A percentile compares a stretch with the other conserved stretches of the same genome.
These are phyloP conservation scores for Phragmites australis DNA, from an alignment of 176 grass and related monocot species.

Conservation along the genomic window DNA sequence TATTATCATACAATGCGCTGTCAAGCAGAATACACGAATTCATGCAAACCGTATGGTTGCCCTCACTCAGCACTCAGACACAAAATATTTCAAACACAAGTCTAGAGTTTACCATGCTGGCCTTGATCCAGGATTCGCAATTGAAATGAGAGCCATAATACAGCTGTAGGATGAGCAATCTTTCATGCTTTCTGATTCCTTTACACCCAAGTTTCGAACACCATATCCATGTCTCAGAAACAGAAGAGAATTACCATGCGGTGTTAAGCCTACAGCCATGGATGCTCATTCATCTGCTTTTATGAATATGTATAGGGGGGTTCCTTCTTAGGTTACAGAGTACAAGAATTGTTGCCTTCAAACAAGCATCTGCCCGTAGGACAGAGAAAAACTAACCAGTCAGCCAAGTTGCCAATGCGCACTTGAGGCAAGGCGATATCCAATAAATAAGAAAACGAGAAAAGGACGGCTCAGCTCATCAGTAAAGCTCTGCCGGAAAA, in stretches of 20 bases:
- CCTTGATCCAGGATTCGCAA: not conserved
- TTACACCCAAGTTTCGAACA: not conserved
- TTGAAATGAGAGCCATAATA: not conserved
- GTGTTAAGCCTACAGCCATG: not conserved
- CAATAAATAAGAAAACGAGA: constrained; percentile 40
- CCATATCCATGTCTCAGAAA: not conserved
- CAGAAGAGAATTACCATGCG: constrained; percentile 12
- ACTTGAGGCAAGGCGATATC: constrained; percentile 23
- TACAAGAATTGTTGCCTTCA: constrained; percentile 34
- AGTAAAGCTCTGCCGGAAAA: constrained; percentile 33
- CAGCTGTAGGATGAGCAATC: not conserved
- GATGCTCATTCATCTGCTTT: constrained; percentile 16
- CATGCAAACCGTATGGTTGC: not conserved
- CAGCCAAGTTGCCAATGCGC: constrained; percentile 29
- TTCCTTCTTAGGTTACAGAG: constrained; percentile 13
- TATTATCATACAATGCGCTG: not conserved
- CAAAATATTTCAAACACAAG: not conserved
- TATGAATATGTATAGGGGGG: not conserved
- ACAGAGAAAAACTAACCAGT: constrained; percentile 35
- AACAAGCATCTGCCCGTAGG: constrained; percentile 38
- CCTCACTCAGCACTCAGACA: not conserved
- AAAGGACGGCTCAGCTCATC: constrained; percentile 38
- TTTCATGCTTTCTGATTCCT: not conserved
- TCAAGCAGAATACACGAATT: not conserved
- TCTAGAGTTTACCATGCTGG: not conserved